Base-by-base conservation (phyloP, 331 rosid species). In the Saraca asoca region DNA sequence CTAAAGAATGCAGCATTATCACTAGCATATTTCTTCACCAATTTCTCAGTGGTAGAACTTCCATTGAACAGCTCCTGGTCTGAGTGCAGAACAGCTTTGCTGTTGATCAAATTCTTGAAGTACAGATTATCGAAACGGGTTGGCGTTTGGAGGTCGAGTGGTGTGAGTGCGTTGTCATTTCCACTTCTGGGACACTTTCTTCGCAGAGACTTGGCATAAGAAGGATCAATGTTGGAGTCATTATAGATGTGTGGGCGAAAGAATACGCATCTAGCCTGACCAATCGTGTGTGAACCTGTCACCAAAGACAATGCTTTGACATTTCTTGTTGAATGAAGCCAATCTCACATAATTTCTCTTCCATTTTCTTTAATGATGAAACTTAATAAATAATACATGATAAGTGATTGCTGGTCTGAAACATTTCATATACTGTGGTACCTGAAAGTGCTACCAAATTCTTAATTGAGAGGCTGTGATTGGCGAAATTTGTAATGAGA, bases 281-380 rank as follows among this genome's bases (percentile, higher is more conserved):
- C 88, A 53, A 87, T 76, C 12, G 94, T 87, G 38, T 87, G 94
- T 12, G 58, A 67, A n/a, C 92, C 92, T 85, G 81, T 57, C 48
- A 70, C 49, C 42, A 43, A 53, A 51, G 44, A 37, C 31, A 24
- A 24, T 24, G 31, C 31, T 24, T 24, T 24, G 31, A 24, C 31
- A 24, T 1, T 24, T 3, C n/a, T 24, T 24, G 31, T 24, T 24
- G 31, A 1, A 24, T 24, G 1, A 1, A 24, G 31, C 31, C 31
- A 24, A n/a, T n/a, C n/a, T 24, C 31, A 1, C 31, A 24, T 24
- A 3, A 24, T 24, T 24, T 24, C 31, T 24, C 31, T 24, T 24
- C 31, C 3, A 24, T 1, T 24, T 1, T 24, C 31, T 1, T 24
- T 24, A 1, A 1, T 24, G 31, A 24, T 24, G n/a, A n/a, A n/a